phyloP scores from a whole-genome alignment of 768 basidiomycete species.

The Tulasnella sp. region DNA sequence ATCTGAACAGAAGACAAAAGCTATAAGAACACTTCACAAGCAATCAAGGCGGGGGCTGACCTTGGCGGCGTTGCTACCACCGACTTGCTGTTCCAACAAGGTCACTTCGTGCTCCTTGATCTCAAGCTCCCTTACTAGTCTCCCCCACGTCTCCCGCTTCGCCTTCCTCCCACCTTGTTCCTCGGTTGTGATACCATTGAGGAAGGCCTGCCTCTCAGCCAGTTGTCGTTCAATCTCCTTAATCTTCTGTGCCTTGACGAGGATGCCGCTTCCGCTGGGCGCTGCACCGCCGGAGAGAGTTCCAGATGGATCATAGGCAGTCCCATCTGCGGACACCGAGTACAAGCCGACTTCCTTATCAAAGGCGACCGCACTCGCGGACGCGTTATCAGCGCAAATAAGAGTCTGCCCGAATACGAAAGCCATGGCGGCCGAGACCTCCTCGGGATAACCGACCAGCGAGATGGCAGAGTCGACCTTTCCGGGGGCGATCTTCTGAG shows the following conservation, averaged over 20 bases:
- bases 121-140: constrained; percentile 57
- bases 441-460: constrained; percentile 69
- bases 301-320: constrained; percentile 93
- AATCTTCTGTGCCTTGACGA: constrained; percentile 78
- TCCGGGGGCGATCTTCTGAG: constrained; percentile 59
- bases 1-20: constrained; percentile 33
- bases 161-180: constrained; percentile 44
- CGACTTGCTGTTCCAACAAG: constrained; percentile 73
- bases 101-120: constrained; percentile 81
- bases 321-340: constrained; percentile 89
- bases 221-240: constrained; percentile 55
- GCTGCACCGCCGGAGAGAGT: constrained; percentile 87
- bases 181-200: constrained; percentile 26
- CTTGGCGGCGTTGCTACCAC: constrained; percentile 79
- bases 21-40: background rate
- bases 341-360: constrained; percentile 50
- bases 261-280: constrained; percentile 58
- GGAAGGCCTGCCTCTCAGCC: constrained; percentile 35
- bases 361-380: constrained; percentile 86
- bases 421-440: constrained; percentile 79
- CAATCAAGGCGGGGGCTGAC: constrained; percentile 37
- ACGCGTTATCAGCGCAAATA: constrained; percentile 78
- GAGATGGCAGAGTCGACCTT: constrained; percentile 84
- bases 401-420: constrained; percentile 91
- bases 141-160: constrained; percentile 52